Percentiles rank a stretch among this genome's conserved stretches.
These are phyloP conservation scores for Leucosporidium creatinivorum DNA, from an alignment of 768 basidiomycete species.

Conservation along the genomic window DNA sequence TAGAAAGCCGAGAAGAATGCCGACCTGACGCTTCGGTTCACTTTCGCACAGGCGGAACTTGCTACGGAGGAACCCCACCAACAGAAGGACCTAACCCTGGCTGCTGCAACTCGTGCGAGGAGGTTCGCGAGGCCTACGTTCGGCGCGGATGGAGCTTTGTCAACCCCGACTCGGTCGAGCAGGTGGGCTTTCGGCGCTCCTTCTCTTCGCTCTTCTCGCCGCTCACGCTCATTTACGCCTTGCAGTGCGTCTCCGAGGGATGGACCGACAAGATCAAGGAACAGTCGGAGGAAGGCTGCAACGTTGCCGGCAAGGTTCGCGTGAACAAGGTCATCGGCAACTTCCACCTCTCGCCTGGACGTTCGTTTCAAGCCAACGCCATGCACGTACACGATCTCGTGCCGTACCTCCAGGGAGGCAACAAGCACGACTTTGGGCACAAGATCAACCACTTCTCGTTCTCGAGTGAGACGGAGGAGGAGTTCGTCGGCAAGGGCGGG, in stretches of 20 bases:
- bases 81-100: conserved; percentile 48
- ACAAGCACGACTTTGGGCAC: conserved; percentile 91
- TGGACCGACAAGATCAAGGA: conserved; percentile 91
- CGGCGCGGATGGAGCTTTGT: conserved; percentile 91
- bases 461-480: conserved; percentile 46
- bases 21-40: not conserved
- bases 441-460: conserved; percentile 73
- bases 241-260: conserved; percentile 80
- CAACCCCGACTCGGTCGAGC: conserved; percentile 83
- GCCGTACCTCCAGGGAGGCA: conserved; percentile 81
- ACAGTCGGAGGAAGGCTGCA: conserved; percentile 90
- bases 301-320: conserved; percentile 77
- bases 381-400: conserved; percentile 81
- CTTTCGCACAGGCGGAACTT: conserved; percentile 71
- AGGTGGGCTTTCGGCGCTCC: conserved; percentile 50
- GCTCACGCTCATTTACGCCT: not conserved
- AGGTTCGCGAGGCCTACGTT: conserved; percentile 81
- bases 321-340: conserved; percentile 89
- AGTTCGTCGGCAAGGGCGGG: conserved; percentile 15
- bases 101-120: conserved; percentile 95
- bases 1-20: no score
- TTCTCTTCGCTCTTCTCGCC: not conserved
- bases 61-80: conserved; percentile 74
- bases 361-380: conserved; percentile 80
- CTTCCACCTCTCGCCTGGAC: conserved; percentile 87